Evolutionary conservation across 106 monocot species (phyloP).

Genomic region (Platanthera zijinensis): DNA sequence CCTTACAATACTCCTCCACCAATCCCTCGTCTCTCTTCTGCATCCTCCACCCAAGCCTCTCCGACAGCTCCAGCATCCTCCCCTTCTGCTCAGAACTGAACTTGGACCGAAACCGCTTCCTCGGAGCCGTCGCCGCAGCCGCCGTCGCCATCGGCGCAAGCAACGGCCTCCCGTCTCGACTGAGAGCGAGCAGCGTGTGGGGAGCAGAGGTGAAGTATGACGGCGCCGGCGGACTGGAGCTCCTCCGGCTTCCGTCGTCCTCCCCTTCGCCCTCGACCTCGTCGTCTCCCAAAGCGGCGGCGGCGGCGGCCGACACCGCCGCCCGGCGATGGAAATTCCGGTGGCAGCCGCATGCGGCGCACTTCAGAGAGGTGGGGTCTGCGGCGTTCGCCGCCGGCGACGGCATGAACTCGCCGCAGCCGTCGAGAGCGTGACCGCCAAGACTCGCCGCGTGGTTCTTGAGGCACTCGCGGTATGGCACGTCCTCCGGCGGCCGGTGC

Average conservation of each 20-base stretch:
- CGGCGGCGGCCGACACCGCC: conserved; percentile 70
- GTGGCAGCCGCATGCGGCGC: conserved; percentile 55
- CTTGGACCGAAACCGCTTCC: conserved; percentile 65
- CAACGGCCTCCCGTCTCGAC: conserved; percentile 19
- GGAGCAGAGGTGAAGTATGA: conserved; percentile 22
- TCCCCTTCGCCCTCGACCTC: neutral
- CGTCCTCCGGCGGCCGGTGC: neutral
- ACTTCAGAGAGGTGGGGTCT: conserved; percentile 32
- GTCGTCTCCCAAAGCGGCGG: conserved; percentile 53
- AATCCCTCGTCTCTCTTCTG: conserved; percentile 58
- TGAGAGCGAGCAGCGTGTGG: conserved; percentile 65
- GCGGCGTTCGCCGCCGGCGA: conserved; percentile 15
- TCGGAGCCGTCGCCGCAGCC: neutral
- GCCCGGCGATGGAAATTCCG: conserved; percentile 47
- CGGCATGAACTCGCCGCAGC: conserved; percentile 57
- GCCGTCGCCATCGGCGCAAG: neutral
- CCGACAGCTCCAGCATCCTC: conserved; percentile 68
- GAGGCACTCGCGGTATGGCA: conserved; percentile 50
- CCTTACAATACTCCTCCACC: conserved; percentile 47
- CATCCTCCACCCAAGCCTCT: conserved; percentile 68
- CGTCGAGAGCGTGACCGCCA: conserved; percentile 67
- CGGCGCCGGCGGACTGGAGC: neutral
- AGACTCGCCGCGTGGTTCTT: conserved; percentile 74
- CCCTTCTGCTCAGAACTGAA: conserved; percentile 73
- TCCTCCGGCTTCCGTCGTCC: conserved; percentile 1